Evolutionary conservation across 805 yeast species (phyloP), one percentile per base, ranked within the genome.

Genomic region (Jamesozyma spencerorum): DNA sequence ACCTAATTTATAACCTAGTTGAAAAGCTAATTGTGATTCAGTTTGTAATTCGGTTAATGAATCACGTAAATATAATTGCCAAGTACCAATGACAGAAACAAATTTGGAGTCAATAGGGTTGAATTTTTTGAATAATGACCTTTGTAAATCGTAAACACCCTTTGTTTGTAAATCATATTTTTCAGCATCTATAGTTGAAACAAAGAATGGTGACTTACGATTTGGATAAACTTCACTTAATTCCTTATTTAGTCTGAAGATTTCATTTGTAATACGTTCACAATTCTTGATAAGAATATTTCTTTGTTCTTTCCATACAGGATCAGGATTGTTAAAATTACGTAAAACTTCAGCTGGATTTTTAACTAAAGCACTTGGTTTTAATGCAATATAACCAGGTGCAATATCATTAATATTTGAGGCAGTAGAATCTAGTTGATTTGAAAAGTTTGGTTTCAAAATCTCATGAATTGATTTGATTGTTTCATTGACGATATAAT

Each of bases 321-420:
- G 76, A 18, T 39, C 43, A 1, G 35, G 18, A 43, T 33, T 33
- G 14, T 67, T 53, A 63, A 66, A 84, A 64, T 85, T 70, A 44
- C 71, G 68, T 53, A 88, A 69, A 8, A 84, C 83, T 17, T 75
- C 70, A 12, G 84, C 82, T 2, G 96, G 94, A 58, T 84, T 74
- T 29, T 74, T 68, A 43, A 85, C 77, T 48, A 90, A 70, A 2
- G 97, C 97, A 19, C 95, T 85, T 37, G 97, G 97, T 65, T 88
- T 88, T 55, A 88, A 68, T 2, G 95, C 97, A 42, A 86, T 84
- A 62, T 85, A 88, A 19, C 95, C 95, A 2, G 95, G 85, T 8
- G 95, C 87, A 26, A 90, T 75, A 13, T 75, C 70, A 58, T 84
- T 81, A 48, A 81, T 66, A 47, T 70, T 69, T 19, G 35, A 22